Percentiles rank a stretch among this genome's conserved stretches.
Evolutionary conservation across 2,329 filamentous ascomycete species (phyloP).

Genomic region (Cladosporium sp.): DNA sequence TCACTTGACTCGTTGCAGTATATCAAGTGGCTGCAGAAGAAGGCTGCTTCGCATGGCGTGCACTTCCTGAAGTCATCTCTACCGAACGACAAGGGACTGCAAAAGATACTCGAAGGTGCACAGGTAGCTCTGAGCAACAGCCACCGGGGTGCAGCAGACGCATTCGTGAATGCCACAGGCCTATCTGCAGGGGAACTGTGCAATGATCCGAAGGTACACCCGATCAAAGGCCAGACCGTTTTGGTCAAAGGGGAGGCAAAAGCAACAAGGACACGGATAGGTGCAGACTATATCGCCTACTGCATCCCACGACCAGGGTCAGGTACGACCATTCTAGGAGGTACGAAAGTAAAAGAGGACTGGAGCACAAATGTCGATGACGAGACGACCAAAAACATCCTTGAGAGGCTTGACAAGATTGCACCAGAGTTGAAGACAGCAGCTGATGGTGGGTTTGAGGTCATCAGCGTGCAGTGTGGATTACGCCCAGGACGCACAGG

Average conservation of each 20-base stretch:
- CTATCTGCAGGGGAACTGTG: conserved; percentile 36
- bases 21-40: conserved; percentile 33
- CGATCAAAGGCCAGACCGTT: conserved; percentile 44
- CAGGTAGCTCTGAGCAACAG: conserved; percentile 18
- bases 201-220: conserved; percentile 33
- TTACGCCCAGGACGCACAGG: conserved; percentile 40
- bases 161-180: conserved; percentile 42
- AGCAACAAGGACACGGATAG: conserved; percentile 25
- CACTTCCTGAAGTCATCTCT: conserved; percentile 27
- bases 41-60: conserved; percentile 24
- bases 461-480: conserved; percentile 40
- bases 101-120: conserved; percentile 25
- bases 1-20: conserved; percentile 37
- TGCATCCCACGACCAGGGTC: conserved; percentile 41
- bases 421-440: conserved; percentile 33
- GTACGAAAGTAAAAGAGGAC: conserved; percentile 38
- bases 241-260: conserved; percentile 40
- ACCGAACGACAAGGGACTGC: conserved; percentile 27
- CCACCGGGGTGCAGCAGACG: conserved; percentile 8
- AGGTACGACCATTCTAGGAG: conserved; percentile 41
- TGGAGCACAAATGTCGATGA: conserved; percentile 32
- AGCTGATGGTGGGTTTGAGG: conserved; percentile 37
- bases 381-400: conserved; percentile 32
- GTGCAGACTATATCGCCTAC: conserved; percentile 32
- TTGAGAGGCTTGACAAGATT: conserved; percentile 32